Evolutionary conservation across 495 filamentous ascomycete species (phyloP).

Genomic region (Podospora appendiculata): DNA sequence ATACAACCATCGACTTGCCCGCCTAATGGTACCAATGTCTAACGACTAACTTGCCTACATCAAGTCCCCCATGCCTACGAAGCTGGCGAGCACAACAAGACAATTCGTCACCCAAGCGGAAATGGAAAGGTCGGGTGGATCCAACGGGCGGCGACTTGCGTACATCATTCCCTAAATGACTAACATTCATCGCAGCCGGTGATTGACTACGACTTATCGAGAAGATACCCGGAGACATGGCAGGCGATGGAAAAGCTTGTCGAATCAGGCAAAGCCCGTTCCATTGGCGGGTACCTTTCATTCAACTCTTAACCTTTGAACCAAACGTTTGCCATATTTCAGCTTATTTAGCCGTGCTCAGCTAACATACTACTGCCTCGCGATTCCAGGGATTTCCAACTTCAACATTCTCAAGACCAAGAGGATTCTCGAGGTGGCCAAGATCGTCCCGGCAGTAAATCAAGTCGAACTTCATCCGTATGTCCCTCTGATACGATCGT

Average conservation of each 20-base stretch:
- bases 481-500: background rate
- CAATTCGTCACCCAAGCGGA: slow-evolving; percentile 26
- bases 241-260: slow-evolving; percentile 28
- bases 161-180: too few relatives aligned
- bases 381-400: slow-evolving; percentile 25
- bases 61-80: slow-evolving; percentile 30
- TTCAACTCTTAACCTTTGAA: too few relatives aligned
- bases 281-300: slow-evolving; percentile 26
- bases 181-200: slow-evolving; percentile 6
- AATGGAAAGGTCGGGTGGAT: slow-evolving; percentile 18
- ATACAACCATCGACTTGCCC: too few relatives aligned
- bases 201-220: slow-evolving; percentile 25
- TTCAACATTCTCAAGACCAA: slow-evolving; percentile 29
- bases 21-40: too few relatives aligned
- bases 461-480: slow-evolving; percentile 36
- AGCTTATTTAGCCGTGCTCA: too few relatives aligned
- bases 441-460: slow-evolving; percentile 27
- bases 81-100: slow-evolving; percentile 16
- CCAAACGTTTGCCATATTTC: too few relatives aligned
- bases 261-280: slow-evolving; percentile 18
- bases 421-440: slow-evolving; percentile 19
- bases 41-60: background rate
- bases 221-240: slow-evolving; percentile 28
- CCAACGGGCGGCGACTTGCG: too few relatives aligned
- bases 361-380: background rate